phyloP scores from a whole-genome alignment of 2,329 filamentous ascomycete genomes.

The Teratosphaeria viscida region DNA sequence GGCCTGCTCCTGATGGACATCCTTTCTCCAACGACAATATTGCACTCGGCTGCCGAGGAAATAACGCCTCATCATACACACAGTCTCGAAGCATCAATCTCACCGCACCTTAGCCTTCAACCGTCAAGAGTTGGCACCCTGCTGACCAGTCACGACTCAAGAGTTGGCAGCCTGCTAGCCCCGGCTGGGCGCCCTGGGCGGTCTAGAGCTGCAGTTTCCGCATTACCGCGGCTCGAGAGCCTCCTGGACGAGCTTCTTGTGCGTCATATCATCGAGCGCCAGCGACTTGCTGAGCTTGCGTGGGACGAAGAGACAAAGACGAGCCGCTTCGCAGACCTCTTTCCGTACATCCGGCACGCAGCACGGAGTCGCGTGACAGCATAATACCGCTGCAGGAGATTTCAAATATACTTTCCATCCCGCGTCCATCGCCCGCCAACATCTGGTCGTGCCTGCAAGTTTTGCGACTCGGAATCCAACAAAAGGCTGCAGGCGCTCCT shows the following conservation, averaged over 20 bases:
- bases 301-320: not conserved
- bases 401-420: not conserved
- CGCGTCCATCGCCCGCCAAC: not conserved
- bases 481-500: not conserved
- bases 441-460: not conserved
- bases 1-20: not conserved
- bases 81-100: not conserved
- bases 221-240: not conserved
- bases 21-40: not conserved
- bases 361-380: not conserved
- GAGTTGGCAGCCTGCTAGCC: not conserved
- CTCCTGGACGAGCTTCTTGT: not conserved
- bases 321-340: not conserved
- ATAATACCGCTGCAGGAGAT: not conserved
- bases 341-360: not conserved
- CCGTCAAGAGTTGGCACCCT: not conserved
- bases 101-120: not conserved
- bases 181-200: not conserved
- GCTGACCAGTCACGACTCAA: not conserved
- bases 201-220: not conserved
- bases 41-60: not conserved
- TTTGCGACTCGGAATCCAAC: not conserved
- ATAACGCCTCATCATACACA: not conserved
- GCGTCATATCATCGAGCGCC: not conserved
- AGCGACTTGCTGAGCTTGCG: too few species aligned